phyloP scores from a whole-genome alignment of 768 basidiomycete genomes.

The Jaapia argillacea region DNA sequence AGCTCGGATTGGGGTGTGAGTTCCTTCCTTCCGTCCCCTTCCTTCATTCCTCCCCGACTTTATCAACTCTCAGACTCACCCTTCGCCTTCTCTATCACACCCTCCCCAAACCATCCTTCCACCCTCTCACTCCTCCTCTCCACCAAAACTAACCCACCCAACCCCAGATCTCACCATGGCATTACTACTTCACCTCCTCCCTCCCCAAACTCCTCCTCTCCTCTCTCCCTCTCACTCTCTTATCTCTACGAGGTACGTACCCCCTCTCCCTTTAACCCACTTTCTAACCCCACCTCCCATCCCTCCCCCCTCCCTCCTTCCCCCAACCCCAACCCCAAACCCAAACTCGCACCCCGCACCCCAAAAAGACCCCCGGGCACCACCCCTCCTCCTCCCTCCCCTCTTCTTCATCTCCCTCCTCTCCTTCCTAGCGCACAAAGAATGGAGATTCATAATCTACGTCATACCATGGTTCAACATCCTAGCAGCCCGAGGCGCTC shows the following conservation, averaged over 20 bases:
- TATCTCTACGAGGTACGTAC: too few species aligned
- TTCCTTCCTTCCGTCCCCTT: conserved; percentile 9
- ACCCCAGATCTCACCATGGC: conserved; percentile 62
- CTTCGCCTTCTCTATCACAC: neutral
- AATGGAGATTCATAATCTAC: conserved; percentile 96
- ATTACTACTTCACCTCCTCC: conserved; percentile 52
- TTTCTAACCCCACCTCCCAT: conserved; percentile 53
- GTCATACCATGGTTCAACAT: conserved; percentile 75
- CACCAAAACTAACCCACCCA: too few species aligned
- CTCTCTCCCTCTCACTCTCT: conserved; percentile 47
- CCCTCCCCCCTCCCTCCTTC: conserved; percentile 50
- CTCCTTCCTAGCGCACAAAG: conserved; percentile 83
- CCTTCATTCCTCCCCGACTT: neutral
- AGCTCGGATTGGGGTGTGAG: conserved; percentile 88
- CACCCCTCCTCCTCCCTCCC: conserved; percentile 40
- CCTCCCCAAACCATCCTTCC: neutral
- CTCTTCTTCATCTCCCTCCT: conserved; percentile 48
- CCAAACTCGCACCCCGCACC: too few species aligned
- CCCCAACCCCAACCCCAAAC: too few species aligned
- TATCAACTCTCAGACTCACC: too few species aligned
- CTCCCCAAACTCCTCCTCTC: conserved; percentile 75
- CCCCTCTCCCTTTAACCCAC: conserved; percentile 64
- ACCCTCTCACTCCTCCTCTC: too few species aligned
- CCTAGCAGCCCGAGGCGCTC: conserved; percentile 58
- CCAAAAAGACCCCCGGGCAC: conserved; percentile 41